A percentile compares a stretch with the other conserved stretches of the same genome.
These are phyloP conservation scores for Falciphora oryzae DNA, from an alignment of 2,329 filamentous ascomycete species.

Conservation along the genomic window DNA sequence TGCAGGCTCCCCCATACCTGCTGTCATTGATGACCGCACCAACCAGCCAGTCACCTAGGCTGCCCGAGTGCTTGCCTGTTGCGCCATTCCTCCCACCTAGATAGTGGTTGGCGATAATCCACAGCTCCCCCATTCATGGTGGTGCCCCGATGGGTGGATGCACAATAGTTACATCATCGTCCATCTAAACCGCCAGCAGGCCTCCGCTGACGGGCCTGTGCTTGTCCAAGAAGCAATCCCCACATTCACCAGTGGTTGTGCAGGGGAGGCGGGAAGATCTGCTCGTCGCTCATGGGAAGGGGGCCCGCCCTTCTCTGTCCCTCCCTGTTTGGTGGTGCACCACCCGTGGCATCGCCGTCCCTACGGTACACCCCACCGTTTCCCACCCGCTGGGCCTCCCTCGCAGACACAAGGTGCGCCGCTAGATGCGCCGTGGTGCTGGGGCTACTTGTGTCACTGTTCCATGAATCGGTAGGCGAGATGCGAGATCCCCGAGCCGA, in stretches of 20 bases:
- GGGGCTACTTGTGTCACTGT: no score
- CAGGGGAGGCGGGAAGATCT: conserved; percentile 1
- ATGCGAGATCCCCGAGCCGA: not conserved
- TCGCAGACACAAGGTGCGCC: not conserved
- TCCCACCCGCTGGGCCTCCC: not conserved
- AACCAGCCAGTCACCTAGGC: no score
- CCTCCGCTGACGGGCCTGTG: not conserved
- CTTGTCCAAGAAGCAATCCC: not conserved
- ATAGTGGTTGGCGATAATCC: not conserved
- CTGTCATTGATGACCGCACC: no score
- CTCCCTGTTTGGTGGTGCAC: not conserved
- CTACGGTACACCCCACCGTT: not conserved
- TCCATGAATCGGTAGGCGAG: not conserved
- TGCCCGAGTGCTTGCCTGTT: not conserved
- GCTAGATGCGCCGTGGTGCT: not conserved
- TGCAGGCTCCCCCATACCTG: not conserved
- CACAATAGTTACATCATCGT: not conserved
- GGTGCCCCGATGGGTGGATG: not conserved
- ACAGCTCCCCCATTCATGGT: not conserved
- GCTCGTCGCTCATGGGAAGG: not conserved
- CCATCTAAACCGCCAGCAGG: not conserved
- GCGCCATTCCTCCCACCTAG: not conserved
- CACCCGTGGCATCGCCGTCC: not conserved
- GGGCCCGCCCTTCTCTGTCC: not conserved
- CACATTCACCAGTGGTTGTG: not conserved